These are phyloP conservation scores for Colletotrichum tofieldiae DNA, from an alignment of 2,329 filamentous ascomycete species.

Conservation along the genomic window DNA sequence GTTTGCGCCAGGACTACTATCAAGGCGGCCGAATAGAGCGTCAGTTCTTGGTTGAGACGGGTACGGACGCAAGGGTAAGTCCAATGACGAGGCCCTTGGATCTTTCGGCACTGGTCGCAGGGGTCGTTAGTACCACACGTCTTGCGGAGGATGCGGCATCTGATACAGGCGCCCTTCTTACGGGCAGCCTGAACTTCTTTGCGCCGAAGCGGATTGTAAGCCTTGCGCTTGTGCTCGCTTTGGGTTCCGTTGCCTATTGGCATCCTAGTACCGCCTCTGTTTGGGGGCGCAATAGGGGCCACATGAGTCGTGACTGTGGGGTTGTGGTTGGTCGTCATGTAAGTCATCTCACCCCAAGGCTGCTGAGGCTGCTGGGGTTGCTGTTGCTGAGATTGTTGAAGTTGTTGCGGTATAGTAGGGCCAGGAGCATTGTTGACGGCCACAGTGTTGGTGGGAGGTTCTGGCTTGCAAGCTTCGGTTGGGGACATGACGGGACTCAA, in stretches of 20 bases:
- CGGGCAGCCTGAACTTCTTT: constrained; percentile 77
- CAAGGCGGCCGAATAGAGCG: constrained; percentile 75
- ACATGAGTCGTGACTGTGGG: constrained; percentile 35
- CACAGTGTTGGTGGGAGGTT: not conserved
- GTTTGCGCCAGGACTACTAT: constrained; percentile 75
- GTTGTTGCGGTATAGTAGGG: not conserved
- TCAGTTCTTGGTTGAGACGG: constrained; percentile 73
- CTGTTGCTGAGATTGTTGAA: constrained; percentile 10
- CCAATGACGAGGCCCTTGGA: constrained; percentile 77
- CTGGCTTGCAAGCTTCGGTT: constrained; percentile 27
- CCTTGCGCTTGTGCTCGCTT: constrained; percentile 44
- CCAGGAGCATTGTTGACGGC: not conserved
- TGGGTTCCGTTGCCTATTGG: constrained; percentile 43
- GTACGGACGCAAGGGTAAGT: constrained; percentile 75
- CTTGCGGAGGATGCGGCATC: constrained; percentile 77
- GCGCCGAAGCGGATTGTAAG: constrained; percentile 65
- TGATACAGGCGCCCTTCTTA: constrained; percentile 76
- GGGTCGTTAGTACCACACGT: constrained; percentile 76
- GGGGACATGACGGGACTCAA: constrained; percentile 31
- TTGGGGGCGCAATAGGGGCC: constrained; percentile 43
- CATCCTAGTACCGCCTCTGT: constrained; percentile 68
- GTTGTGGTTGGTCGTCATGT: constrained; percentile 55
- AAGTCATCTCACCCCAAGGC: constrained; percentile 70
- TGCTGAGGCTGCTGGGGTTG: constrained; percentile 49
- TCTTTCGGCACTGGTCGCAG: constrained; percentile 75